These are phyloP conservation scores for Leishmania lainsoni DNA, from an alignment of 208 protist species.

Conservation along the genomic window DNA sequence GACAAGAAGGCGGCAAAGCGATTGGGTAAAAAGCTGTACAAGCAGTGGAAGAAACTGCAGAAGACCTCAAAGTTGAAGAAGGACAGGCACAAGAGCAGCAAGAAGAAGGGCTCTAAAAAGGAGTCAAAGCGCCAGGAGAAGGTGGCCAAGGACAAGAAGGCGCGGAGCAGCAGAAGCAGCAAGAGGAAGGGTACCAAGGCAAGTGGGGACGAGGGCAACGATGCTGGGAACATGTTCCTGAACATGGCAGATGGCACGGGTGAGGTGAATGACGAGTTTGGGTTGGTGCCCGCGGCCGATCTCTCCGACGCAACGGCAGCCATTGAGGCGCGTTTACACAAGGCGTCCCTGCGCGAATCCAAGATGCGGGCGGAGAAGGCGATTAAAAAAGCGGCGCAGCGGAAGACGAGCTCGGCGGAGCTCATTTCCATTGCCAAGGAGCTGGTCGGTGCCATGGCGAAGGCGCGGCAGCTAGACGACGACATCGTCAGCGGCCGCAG, in stretches of 20 bases:
- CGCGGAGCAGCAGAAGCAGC: not conserved
- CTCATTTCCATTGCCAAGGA: constrained; percentile 26
- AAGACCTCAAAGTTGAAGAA: constrained; percentile 27
- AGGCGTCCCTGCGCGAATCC: constrained; percentile 20
- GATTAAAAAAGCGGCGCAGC: constrained; percentile 12
- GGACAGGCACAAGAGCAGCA: constrained; percentile 27
- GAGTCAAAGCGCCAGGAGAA: constrained; percentile 24
- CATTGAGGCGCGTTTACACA: constrained; percentile 21
- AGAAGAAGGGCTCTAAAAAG: constrained; percentile 24
- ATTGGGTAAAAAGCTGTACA: constrained; percentile 59
- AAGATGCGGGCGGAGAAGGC: constrained; percentile 31
- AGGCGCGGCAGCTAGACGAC: constrained; percentile 31
- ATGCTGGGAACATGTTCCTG: constrained; percentile 10
- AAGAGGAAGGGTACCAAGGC: not conserved
- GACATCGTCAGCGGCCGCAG: constrained; percentile 25
- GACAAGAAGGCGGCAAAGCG: constrained; percentile 63
- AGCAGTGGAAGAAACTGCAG: constrained; percentile 77
- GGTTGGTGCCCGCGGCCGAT: constrained; percentile 14
- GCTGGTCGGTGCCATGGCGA: constrained; percentile 31
- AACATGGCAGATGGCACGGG: not conserved
- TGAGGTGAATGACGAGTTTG: constrained; percentile 11
- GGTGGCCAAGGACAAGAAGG: constrained; percentile 20
- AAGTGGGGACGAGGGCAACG: constrained; percentile 5
- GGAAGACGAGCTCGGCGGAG: constrained; percentile 25
- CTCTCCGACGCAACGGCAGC: constrained; percentile 15